A percentile compares a stretch with the other conserved stretches of the same genome.
Conservation (phyloP, 2,329 filamentous ascomycete species). For the Lecanoromycetidae sp. region DNA sequence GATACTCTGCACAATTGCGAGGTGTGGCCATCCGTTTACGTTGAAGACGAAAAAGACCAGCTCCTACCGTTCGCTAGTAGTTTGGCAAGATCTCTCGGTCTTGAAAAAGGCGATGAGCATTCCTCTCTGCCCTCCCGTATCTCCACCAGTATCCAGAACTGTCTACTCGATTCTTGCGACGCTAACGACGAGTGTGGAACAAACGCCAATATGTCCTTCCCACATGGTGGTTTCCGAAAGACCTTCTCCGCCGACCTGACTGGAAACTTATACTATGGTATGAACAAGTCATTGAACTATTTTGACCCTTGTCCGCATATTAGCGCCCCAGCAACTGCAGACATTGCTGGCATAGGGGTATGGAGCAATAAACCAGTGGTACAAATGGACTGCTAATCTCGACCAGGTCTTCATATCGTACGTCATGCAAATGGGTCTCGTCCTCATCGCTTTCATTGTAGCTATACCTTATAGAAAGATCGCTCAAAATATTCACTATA, state of each 20-base stretch:
- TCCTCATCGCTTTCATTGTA: slow-evolving; percentile 5
- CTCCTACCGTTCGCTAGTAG: background rate
- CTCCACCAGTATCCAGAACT: background rate
- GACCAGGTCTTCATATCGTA: slow-evolving; percentile 15
- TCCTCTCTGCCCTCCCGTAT: background rate
- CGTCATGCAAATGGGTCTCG: slow-evolving; percentile 11
- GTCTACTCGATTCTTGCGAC: background rate
- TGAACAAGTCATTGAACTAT: background rate
- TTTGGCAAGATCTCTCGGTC: background rate
- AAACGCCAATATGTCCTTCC: background rate
- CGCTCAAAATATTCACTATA: too few relatives aligned
- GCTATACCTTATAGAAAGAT: background rate
- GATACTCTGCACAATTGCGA: background rate
- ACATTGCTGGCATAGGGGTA: slow-evolving; percentile 15
- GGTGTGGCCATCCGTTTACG: background rate
- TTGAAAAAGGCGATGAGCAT: background rate
- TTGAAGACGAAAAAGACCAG: background rate
- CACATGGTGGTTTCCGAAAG: background rate
- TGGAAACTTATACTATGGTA: background rate
- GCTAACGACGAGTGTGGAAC: background rate
- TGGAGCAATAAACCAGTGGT: too few relatives aligned
- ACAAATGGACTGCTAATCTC: background rate
- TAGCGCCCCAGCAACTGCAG: background rate
- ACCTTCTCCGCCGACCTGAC: background rate
- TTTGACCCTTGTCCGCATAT: background rate